Base-by-base conservation (phyloP, 106 monocot species). In the Dioscorea zingiberensis region DNA sequence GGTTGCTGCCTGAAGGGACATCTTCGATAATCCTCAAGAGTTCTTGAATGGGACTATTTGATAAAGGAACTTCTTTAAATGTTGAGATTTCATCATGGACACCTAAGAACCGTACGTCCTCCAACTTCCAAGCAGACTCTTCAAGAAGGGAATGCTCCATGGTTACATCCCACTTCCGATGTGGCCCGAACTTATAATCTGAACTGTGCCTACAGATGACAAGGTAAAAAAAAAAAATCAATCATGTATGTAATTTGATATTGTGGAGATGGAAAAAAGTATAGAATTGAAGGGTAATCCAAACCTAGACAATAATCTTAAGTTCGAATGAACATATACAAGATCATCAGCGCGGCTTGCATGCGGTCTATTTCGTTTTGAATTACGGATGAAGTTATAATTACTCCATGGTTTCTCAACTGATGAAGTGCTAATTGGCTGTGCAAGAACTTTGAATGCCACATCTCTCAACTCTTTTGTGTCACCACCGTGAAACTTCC, bases 401-500 rank as follows among this genome's bases (percentile, higher is more conserved):
- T 69, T 70, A 48, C 69, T 73, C 77, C 77, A 77, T 64, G 77
- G 73, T 44, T 59, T 82, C 64, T 73, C 69, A 24, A 82, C 25
- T 25, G 77, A 77, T 17, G 54, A 70, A 30, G 65, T 55, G 69
- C 77, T 66, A 44, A 82, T 70, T 60, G 82, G 60, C 25, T 82
- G 82, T 22, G 82, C 72, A 38, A 82, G 77, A 19, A 82, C 77
- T 73, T 54, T 64, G 19, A 82, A 82, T 46, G 82, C 82, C 69
- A 77, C 65, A 65, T 82, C 77, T 76, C 82, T 82, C 69, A 82
- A 32, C 64, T 82, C 82, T 48, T 77, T 82, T 70, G 82, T 82
- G 47, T 82, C 82, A 15, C 82, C 82, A 30, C 82, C 82, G 48
- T 82, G 82, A 54, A 82, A 82, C 61, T 82, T 82, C 82, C 82